A percentile compares a stretch with the other conserved stretches of the same genome.
Conservation (phyloP, 2,329 filamentous ascomycete genomes). For the Arthroderma uncinatum region DNA sequence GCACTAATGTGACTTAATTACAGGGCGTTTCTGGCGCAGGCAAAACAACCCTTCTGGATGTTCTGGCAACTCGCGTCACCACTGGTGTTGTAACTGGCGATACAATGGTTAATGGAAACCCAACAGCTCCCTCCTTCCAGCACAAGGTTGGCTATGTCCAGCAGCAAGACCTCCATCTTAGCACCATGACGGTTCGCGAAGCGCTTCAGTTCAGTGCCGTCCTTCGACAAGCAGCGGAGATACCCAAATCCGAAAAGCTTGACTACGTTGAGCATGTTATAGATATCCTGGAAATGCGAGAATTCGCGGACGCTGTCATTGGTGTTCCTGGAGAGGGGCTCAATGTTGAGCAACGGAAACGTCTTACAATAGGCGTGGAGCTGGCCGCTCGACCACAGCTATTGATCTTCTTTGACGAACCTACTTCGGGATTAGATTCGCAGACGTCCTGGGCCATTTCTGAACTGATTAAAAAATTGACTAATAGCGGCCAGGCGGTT, state of each 20-base stretch:
- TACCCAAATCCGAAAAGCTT: conserved; percentile 63
- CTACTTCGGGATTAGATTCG: conserved; percentile 83
- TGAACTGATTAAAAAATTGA: conserved; percentile 76
- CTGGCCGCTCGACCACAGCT: conserved; percentile 82
- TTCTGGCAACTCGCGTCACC: conserved; percentile 70
- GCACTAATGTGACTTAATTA: conserved; percentile 18
- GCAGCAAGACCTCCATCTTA: conserved; percentile 80
- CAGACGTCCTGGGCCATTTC: conserved; percentile 91
- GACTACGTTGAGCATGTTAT: conserved; percentile 86
- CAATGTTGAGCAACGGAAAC: conserved; percentile 56
- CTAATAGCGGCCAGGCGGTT: conserved; percentile 82
- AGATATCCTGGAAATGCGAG: conserved; percentile 77
- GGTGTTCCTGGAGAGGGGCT: conserved; percentile 79
- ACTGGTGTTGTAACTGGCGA: conserved; percentile 82
- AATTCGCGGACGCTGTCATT: conserved; percentile 80
- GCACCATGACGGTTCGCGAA: conserved; percentile 77
- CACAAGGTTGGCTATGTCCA: conserved; percentile 67
- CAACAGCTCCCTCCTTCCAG: conserved; percentile 64
- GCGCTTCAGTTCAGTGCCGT: conserved; percentile 76
- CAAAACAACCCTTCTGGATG: conserved; percentile 81
- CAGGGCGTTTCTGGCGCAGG: conserved; percentile 72
- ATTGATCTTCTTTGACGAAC: conserved; percentile 85
- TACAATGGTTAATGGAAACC: conserved; percentile 66
- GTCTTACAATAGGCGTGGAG: conserved; percentile 88
- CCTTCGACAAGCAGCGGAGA: conserved; percentile 66